Evolutionary conservation across 306 rosid species (phyloP).

Genomic region (Crotalaria pallida): DNA sequence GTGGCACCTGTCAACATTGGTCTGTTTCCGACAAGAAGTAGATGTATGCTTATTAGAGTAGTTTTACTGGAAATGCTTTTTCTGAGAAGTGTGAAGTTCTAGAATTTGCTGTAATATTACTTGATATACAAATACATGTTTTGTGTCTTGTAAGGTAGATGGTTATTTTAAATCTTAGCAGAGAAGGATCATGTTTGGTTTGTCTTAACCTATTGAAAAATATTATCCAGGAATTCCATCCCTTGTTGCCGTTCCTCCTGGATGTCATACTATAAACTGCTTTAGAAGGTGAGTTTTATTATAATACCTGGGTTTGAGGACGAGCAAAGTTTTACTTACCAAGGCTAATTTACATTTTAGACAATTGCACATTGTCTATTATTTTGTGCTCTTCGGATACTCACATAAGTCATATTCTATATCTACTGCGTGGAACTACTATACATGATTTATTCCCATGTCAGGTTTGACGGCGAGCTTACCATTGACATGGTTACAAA

Average conservation of each 20-base stretch:
- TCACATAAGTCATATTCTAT: conserved; percentile 8
- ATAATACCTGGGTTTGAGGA: neutral
- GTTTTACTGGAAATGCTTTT: conserved; percentile 2
- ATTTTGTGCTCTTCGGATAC: neutral
- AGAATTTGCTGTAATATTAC: neutral
- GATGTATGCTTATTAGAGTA: neutral
- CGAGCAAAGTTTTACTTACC: neutral
- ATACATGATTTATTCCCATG: conserved; percentile 13
- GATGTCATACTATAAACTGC: conserved; percentile 62
- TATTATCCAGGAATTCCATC: conserved; percentile 68
- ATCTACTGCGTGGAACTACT: neutral
- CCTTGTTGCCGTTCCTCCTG: conserved; percentile 58
- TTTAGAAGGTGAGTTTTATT: conserved; percentile 60
- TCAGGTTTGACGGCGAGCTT: conserved; percentile 68
- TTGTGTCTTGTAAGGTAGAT: neutral
- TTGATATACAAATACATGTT: conserved; percentile 5
- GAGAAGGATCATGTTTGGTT: neutral
- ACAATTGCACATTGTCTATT: neutral
- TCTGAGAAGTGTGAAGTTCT: neutral
- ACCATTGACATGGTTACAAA: conserved; percentile 64
- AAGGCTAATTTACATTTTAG: neutral
- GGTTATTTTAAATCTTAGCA: neutral
- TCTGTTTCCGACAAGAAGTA: neutral
- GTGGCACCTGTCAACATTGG: neutral
- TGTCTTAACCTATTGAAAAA: conserved; percentile 17